Evolutionary conservation across 2,329 filamentous ascomycete species (phyloP).

Genomic region (Fusarium goolgardi): DNA sequence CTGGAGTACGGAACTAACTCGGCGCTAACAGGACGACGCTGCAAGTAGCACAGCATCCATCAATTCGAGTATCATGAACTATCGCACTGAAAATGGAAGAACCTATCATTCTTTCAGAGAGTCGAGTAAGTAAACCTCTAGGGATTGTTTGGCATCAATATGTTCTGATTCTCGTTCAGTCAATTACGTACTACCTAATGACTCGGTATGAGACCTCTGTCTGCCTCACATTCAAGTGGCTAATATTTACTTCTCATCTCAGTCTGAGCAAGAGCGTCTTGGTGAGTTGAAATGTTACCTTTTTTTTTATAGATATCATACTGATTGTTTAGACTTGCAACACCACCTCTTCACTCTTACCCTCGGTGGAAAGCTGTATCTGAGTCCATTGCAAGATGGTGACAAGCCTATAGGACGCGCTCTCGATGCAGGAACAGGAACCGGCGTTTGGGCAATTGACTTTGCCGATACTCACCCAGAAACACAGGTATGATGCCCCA

Average conservation of each 20-base stretch:
- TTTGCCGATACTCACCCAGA: slow-evolving; percentile 52
- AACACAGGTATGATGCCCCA: slow-evolving; percentile 36
- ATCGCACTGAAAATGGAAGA: slow-evolving; percentile 54
- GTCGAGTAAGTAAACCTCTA: slow-evolving; percentile 36
- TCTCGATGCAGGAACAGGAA: slow-evolving; percentile 63
- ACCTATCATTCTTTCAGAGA: slow-evolving; percentile 53
- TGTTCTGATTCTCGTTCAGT: slow-evolving; percentile 6
- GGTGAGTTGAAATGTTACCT: slow-evolving; percentile 23
- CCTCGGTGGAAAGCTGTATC: slow-evolving; percentile 47
- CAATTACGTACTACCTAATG: slow-evolving; percentile 50
- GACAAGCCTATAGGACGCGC: slow-evolving; percentile 45
- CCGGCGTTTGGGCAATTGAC: slow-evolving; percentile 60
- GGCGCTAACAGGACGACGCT: slow-evolving; percentile 40
- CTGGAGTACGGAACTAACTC: not conserved
- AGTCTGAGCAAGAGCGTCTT: slow-evolving; percentile 50
- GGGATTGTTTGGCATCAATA: accelerated
- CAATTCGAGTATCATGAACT: slow-evolving; percentile 52
- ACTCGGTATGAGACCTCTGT: slow-evolving; percentile 38
- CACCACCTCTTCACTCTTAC: slow-evolving; percentile 53
- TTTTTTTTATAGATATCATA: accelerated
- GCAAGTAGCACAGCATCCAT: slow-evolving; percentile 49
- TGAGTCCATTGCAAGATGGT: slow-evolving; percentile 41
- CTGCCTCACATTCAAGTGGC: not conserved
- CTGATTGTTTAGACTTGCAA: slow-evolving; percentile 48
- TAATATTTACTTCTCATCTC: slow-evolving; percentile 14